A percentile compares a stretch with the other conserved stretches of the same genome.
Evolutionary conservation across 768 basidiomycete species (phyloP).

Genomic region (Lentinula detonsa): DNA sequence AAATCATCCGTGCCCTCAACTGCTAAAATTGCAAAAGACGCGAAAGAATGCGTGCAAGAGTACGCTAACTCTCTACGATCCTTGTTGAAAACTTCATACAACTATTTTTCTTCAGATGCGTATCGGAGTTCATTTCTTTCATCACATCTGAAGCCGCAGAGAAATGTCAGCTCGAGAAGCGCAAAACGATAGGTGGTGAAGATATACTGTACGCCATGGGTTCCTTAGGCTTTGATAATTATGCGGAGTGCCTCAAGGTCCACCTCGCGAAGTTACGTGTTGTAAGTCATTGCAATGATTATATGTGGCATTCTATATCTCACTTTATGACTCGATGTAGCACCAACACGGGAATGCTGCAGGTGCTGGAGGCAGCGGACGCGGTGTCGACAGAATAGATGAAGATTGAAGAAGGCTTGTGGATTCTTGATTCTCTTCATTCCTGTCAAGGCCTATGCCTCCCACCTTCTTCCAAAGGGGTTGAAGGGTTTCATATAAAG

Average conservation of each 20-base stretch:
- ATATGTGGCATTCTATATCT: background rate
- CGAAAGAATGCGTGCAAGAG: conserved; percentile 97
- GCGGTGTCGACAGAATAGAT: background rate
- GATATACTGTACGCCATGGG: conserved; percentile 96
- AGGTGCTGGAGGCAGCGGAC: background rate
- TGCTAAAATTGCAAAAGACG: conserved; percentile 96
- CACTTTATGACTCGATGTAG: background rate
- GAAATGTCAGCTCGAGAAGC: conserved; percentile 89
- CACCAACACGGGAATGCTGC: background rate
- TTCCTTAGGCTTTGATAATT: conserved; percentile 90
- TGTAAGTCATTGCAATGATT: conserved; percentile 32
- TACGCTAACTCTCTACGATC: background rate
- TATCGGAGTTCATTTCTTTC: conserved; percentile 97
- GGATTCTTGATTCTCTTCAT: too few relatives aligned
- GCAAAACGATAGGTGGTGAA: conserved; percentile 97
- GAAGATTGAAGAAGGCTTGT: background rate
- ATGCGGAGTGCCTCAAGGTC: conserved; percentile 87
- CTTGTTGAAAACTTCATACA: background rate
- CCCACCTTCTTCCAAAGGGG: too few relatives aligned
- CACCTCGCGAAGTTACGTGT: conserved; percentile 87
- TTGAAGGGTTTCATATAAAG: too few relatives aligned
- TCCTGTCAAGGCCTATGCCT: too few relatives aligned
- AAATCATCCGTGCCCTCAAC: conserved; percentile 83
- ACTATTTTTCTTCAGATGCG: conserved; percentile 40
- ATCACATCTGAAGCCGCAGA: conserved; percentile 97